Conservation (phyloP, 2,329 filamentous ascomycete genomes). For the Cytospora leucostoma region DNA sequence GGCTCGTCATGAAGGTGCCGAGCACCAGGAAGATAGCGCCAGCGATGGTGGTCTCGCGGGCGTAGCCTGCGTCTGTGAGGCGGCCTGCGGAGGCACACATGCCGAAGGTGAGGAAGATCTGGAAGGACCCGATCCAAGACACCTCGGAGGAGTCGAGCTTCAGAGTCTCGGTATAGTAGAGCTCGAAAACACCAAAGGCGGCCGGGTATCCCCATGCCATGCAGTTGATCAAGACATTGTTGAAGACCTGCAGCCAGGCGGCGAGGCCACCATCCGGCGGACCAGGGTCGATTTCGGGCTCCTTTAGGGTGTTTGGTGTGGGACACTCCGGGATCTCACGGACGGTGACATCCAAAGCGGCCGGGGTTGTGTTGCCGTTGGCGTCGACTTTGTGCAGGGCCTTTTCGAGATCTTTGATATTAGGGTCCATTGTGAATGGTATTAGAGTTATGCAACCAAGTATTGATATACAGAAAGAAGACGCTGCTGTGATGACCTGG, state of each 20-base stretch:
- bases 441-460: neutral
- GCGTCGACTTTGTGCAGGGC: neutral
- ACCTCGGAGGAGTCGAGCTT: slow-evolving; percentile 40
- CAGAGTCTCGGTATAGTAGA: slow-evolving; percentile 44
- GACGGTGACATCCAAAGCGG: neutral
- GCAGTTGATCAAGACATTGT: slow-evolving; percentile 49
- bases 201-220: slow-evolving; percentile 53
- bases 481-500: neutral
- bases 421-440: neutral
- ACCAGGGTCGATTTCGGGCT: neutral
- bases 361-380: neutral
- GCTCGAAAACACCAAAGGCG: slow-evolving; percentile 52
- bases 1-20: slow-evolving; percentile 51
- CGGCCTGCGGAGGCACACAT: slow-evolving; percentile 50
- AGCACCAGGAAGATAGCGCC: slow-evolving; percentile 46
- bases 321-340: neutral
- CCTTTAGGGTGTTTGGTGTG: neutral
- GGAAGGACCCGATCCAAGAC: slow-evolving; percentile 52
- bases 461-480: neutral
- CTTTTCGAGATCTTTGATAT: slow-evolving; percentile 1
- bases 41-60: slow-evolving; percentile 41
- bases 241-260: slow-evolving; percentile 40
- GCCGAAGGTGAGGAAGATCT: slow-evolving; percentile 52
- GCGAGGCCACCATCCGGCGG: slow-evolving; percentile 3
- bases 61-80: slow-evolving; percentile 52